These are phyloP conservation scores for Lepidium sativum DNA, from an alignment of 345 rosid genomes.

Conservation along the genomic window DNA sequence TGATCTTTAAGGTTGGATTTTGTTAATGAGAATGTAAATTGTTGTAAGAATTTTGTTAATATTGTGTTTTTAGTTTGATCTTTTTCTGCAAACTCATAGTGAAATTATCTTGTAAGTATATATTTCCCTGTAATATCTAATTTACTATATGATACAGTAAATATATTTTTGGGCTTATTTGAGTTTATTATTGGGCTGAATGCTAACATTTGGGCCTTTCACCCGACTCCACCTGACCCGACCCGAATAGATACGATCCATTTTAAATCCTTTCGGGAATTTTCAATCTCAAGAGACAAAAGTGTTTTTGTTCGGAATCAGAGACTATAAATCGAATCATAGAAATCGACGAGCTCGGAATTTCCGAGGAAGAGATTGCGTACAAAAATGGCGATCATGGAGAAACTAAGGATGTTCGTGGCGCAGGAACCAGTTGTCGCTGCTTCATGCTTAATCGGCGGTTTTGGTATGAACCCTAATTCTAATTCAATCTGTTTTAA, in stretches of 20 bases:
- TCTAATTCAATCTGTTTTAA: not conserved
- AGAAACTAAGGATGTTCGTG: slow-evolving; percentile 70
- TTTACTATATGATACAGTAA: no score
- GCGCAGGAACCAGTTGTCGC: slow-evolving; percentile 92
- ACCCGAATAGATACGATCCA: not conserved
- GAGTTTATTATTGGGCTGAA: not conserved
- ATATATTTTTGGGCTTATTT: no score
- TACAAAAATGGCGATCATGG: slow-evolving; percentile 69
- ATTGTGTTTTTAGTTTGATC: slow-evolving; percentile 10
- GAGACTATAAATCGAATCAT: not conserved
- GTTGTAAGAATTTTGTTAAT: slow-evolving; percentile 24
- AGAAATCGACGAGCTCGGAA: not conserved
- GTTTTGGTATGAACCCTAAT: slow-evolving; percentile 45
- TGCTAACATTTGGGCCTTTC: not conserved
- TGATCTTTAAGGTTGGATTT: slow-evolving; percentile 10
- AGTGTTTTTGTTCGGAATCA: not conserved
- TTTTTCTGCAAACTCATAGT: not conserved
- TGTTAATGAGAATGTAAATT: slow-evolving; percentile 8
- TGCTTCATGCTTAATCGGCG: slow-evolving; percentile 82
- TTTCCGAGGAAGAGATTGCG: not conserved
- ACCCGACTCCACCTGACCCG: not conserved
- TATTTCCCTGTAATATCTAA: not conserved
- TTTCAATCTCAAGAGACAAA: not conserved
- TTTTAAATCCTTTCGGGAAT: not conserved
- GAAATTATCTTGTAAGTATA: not conserved